Conservation (phyloP, 371 early-diverging fungal genomes). For the Phascolomyces articulosus region DNA sequence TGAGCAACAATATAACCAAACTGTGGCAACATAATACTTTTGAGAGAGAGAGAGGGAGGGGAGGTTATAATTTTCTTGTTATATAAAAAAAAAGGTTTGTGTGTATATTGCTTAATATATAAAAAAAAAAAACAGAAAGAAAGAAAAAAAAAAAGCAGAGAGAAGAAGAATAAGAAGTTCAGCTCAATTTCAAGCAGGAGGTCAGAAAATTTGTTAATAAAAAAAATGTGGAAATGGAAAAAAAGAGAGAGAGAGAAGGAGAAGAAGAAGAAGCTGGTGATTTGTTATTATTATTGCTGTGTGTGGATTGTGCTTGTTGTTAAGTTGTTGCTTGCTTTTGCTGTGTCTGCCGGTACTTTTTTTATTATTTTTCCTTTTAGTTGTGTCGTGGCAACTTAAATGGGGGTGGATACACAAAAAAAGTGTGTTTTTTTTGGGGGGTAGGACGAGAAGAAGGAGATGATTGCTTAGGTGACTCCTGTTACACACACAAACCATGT, state of each 20-base stretch:
- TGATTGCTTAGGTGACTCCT: too few species aligned
- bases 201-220: too few species aligned
- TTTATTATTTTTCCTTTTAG: neutral
- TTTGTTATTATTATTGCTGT: too few species aligned
- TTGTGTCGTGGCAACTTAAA: neutral
- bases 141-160: slow-evolving; percentile 8
- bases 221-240: neutral
- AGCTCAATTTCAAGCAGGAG: too few species aligned
- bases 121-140: neutral
- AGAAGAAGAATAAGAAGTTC: slow-evolving; percentile 2
- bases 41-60: too few species aligned
- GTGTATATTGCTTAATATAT: too few species aligned
- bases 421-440: neutral
- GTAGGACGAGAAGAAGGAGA: neutral
- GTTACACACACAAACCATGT: neutral
- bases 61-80: too few species aligned
- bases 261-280: neutral
- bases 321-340: too few species aligned
- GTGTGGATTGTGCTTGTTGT: too few species aligned
- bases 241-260: slow-evolving; percentile 1
- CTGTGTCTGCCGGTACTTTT: neutral
- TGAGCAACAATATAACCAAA: slow-evolving; percentile 54
- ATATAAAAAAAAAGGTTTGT: too few species aligned
- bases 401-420: slow-evolving; percentile 4
- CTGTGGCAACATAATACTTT: slow-evolving; percentile 65